A percentile compares a stretch with the other conserved stretches of the same genome.
phyloP scores from a whole-genome alignment of 495 filamentous ascomycete species.

The Trichoderma orchidacearum region DNA sequence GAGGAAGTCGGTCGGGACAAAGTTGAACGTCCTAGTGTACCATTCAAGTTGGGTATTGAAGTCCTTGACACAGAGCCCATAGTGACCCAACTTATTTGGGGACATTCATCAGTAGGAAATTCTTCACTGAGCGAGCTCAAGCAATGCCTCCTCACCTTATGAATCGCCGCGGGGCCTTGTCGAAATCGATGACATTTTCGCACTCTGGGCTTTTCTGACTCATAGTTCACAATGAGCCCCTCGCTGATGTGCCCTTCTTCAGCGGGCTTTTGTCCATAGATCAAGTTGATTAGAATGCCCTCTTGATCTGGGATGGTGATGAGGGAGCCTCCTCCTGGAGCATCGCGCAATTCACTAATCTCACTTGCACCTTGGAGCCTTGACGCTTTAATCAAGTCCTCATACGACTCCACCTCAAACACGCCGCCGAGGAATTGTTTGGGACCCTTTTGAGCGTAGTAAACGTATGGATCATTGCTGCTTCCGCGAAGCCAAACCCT shows the following conservation, averaged over 20 bases:
- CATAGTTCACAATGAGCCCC: slow-evolving; percentile 4
- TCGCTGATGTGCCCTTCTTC: neutral
- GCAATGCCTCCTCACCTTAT: slow-evolving; percentile 31
- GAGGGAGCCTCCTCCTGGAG: slow-evolving; percentile 31
- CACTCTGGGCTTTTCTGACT: neutral
- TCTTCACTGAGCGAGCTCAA: neutral
- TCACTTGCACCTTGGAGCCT: slow-evolving; percentile 10
- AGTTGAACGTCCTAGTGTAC: slow-evolving; percentile 46
- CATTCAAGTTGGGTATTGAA: slow-evolving; percentile 34
- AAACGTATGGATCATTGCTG: slow-evolving; percentile 30
- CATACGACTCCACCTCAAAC: slow-evolving; percentile 24
- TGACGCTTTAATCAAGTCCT: slow-evolving; percentile 23
- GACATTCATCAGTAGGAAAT: neutral
- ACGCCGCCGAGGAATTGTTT: slow-evolving; percentile 19
- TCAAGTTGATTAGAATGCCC: slow-evolving; percentile 27
- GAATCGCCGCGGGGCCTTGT: slow-evolving; percentile 42
- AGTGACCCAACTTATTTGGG: slow-evolving; percentile 31
- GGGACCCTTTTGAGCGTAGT: slow-evolving; percentile 16
- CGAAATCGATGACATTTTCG: slow-evolving; percentile 16
- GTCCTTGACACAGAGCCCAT: slow-evolving; percentile 36
- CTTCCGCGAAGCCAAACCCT: slow-evolving; percentile 30
- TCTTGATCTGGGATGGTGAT: slow-evolving; percentile 29
- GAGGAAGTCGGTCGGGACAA: slow-evolving; percentile 30
- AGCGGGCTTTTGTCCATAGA: slow-evolving; percentile 17
- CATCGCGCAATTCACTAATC: slow-evolving; percentile 7